Conservation (phyloP, 2,329 filamentous ascomycete genomes). For the Pyrenophora teres region DNA sequence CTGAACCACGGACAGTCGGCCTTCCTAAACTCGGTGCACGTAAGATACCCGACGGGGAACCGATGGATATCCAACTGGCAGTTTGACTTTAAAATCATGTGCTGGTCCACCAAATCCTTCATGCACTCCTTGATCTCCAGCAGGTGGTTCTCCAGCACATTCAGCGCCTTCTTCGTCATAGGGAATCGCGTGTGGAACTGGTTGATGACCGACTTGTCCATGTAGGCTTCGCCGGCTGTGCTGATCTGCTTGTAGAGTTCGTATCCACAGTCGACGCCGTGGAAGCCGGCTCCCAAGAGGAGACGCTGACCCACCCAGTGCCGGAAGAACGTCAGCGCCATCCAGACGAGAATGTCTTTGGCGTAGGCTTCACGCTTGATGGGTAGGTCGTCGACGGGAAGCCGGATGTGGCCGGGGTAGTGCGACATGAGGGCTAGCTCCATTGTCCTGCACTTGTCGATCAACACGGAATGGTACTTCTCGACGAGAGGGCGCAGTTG, state of each 20-base stretch:
- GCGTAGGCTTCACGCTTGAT: conserved; percentile 52
- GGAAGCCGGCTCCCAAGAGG: conserved; percentile 45
- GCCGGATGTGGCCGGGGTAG: conserved; percentile 37
- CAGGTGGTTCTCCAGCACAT: conserved; percentile 50
- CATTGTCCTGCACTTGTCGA: conserved; percentile 33
- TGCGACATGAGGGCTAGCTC: conserved; percentile 30
- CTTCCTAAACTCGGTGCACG: conserved; percentile 50
- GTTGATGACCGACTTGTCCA: conserved; percentile 46
- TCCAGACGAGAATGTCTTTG: conserved; percentile 58
- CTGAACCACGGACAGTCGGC: conserved; percentile 50
- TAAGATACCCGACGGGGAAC: conserved; percentile 51
- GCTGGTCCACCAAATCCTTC: conserved; percentile 46
- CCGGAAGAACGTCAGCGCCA: conserved; percentile 53
- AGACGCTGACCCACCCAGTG: conserved; percentile 54
- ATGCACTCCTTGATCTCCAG: conserved; percentile 51
- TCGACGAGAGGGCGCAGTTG: conserved; percentile 37
- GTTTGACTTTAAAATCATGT: conserved; percentile 47
- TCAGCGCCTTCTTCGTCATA: conserved; percentile 51
- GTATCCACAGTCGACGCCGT: conserved; percentile 53
- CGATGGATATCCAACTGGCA: conserved; percentile 48
- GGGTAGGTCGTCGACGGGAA: conserved; percentile 33
- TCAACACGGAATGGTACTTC: conserved; percentile 36
- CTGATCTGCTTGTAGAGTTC: conserved; percentile 51
- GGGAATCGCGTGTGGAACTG: conserved; percentile 50
- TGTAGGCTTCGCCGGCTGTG: conserved; percentile 51